Conservation (phyloP, 2,329 filamentous ascomycete species). For the Ascochyta koolunga region DNA sequence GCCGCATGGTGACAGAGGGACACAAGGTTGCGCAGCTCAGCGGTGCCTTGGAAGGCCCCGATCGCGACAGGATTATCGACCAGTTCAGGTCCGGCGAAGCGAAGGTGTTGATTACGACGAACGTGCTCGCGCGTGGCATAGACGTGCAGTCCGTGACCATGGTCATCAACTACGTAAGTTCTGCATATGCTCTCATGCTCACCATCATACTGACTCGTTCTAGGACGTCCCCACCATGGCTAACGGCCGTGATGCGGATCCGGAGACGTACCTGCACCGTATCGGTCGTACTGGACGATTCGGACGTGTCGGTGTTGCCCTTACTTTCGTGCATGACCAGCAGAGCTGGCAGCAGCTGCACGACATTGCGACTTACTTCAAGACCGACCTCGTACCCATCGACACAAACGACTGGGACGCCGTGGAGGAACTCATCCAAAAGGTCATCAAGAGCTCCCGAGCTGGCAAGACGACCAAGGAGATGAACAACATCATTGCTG, state of each 20-base stretch:
- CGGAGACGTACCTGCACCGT: constrained; percentile 95
- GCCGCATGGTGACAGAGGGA: constrained; percentile 83
- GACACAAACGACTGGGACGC: constrained; percentile 89
- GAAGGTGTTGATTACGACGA: constrained; percentile 97
- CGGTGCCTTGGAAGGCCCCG: constrained; percentile 80
- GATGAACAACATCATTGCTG: constrained; percentile 33
- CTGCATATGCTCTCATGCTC: too few species aligned
- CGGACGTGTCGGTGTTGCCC: constrained; percentile 92
- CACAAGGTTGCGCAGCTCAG: constrained; percentile 92
- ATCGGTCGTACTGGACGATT: constrained; percentile 97
- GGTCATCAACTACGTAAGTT: constrained; percentile 88
- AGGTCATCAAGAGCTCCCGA: constrained; percentile 54
- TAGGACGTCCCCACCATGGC: constrained; percentile 59
- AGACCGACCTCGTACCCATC: constrained; percentile 79
- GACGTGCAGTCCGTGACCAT: constrained; percentile 92
- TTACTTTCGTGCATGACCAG: constrained; percentile 90
- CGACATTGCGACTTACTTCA: constrained; percentile 80
- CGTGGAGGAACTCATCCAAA: constrained; percentile 82
- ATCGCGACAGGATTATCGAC: constrained; percentile 84
- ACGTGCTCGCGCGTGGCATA: constrained; percentile 94
- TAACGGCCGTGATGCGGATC: constrained; percentile 73
- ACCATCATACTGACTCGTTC: constrained; percentile 44
- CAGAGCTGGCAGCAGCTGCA: constrained; percentile 80
- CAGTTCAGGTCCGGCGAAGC: constrained; percentile 84
- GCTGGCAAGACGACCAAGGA: constrained; percentile 50